Conservation (phyloP, 805 yeast species). For the Yarrowia divulgata region DNA sequence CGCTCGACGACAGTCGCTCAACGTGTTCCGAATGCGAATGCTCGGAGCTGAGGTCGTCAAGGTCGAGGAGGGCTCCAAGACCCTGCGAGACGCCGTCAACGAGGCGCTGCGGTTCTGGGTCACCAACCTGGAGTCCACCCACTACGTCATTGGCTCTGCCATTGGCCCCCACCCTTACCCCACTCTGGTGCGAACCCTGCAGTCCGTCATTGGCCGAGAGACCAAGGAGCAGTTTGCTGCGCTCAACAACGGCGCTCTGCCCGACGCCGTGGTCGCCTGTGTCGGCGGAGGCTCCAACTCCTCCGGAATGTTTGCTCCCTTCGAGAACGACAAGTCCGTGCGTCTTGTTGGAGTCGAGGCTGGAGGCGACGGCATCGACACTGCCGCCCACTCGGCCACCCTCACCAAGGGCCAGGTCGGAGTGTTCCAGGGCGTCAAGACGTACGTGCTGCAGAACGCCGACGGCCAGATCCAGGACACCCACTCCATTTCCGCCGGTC, state of each 20-base stretch:
- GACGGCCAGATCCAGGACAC: slow-evolving; percentile 99
- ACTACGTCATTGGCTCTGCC: slow-evolving; percentile 96
- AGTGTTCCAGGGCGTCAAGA: slow-evolving; percentile 97
- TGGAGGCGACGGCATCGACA: slow-evolving; percentile 95
- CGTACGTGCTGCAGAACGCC: slow-evolving; percentile 85
- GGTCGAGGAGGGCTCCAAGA: slow-evolving; percentile 92
- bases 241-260: slow-evolving; percentile 80
- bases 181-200: slow-evolving; percentile 96
- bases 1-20: slow-evolving; percentile 96
- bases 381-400: slow-evolving; percentile 92
- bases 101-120: slow-evolving; percentile 98
- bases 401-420: slow-evolving; percentile 95
- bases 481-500: slow-evolving; percentile 97
- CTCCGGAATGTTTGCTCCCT: slow-evolving; percentile 94
- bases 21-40: slow-evolving; percentile 96
- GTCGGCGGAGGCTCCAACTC: slow-evolving; percentile 99
- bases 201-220: slow-evolving; percentile 94
- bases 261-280: slow-evolving; percentile 96
- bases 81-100: slow-evolving; percentile 96
- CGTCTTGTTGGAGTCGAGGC: slow-evolving; percentile 95
- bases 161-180: slow-evolving; percentile 99
- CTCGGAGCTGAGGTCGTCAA: slow-evolving; percentile 95
- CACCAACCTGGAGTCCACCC: slow-evolving; percentile 81
- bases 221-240: slow-evolving; percentile 88
- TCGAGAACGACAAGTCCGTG: slow-evolving; percentile 80